Conservation (phyloP, 2,329 filamentous ascomycete genomes). For the Pseudofabraea citricarpa region DNA sequence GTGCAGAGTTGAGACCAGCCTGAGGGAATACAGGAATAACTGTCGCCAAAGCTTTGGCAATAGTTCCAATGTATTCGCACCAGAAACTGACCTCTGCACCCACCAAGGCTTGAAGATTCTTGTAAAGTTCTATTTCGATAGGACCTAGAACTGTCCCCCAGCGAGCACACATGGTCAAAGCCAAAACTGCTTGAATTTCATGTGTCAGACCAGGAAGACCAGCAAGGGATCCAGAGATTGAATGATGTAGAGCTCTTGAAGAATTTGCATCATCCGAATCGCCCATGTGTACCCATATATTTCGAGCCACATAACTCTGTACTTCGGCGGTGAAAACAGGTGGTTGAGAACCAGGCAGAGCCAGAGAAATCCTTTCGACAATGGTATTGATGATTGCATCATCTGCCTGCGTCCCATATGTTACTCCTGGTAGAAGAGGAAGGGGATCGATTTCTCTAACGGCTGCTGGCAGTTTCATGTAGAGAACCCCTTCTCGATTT, state of each 20-base stretch:
- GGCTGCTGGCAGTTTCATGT: conserved; percentile 58
- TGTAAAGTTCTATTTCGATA: conserved; percentile 32
- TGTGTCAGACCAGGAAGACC: conserved; percentile 69
- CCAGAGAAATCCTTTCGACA: conserved; percentile 5
- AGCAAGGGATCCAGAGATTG: conserved; percentile 62
- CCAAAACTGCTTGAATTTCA: conserved; percentile 63
- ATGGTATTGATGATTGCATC: conserved; percentile 33
- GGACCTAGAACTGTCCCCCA: conserved; percentile 62
- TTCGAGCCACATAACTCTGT: conserved; percentile 39
- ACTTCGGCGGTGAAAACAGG: conserved; percentile 38
- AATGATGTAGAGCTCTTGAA: conserved; percentile 66
- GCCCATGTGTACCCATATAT: conserved; percentile 48
- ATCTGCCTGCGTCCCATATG: conserved; percentile 20
- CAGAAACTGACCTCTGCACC: conserved; percentile 23
- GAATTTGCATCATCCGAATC: conserved; percentile 50
- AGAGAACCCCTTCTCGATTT: conserved; percentile 78
- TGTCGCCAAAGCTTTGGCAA: conserved; percentile 14
- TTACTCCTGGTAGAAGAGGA: conserved; percentile 27
- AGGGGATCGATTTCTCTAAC: conserved; percentile 65
- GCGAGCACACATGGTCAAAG: conserved; percentile 65
- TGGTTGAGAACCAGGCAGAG: conserved; percentile 18
- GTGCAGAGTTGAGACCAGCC: not conserved
- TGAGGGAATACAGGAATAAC: conserved; percentile 14
- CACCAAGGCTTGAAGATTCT: conserved; percentile 19
- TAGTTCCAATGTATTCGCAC: conserved; percentile 26